Evolutionary conservation across 352 stramenopile species (phyloP).

Genomic region (Phytophthora idaei): DNA sequence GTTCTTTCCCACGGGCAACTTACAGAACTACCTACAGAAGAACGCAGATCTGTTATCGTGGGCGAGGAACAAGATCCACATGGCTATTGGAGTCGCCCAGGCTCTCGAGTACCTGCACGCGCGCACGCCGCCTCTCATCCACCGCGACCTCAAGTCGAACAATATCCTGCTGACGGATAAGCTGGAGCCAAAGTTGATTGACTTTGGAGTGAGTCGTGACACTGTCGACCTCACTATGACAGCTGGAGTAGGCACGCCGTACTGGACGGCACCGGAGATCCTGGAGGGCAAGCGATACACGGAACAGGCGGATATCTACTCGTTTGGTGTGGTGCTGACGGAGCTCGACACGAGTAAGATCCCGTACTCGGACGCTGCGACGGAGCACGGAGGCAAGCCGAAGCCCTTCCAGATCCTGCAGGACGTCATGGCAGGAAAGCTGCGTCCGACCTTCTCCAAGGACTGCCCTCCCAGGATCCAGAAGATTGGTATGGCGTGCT

Average conservation of each 20-base stretch:
- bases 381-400: slow-evolving; percentile 3
- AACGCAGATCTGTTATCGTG: slow-evolving; percentile 36
- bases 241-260: slow-evolving; percentile 79
- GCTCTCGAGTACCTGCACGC: slow-evolving; percentile 45
- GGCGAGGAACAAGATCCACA: slow-evolving; percentile 44
- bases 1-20: slow-evolving; percentile 26
- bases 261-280: slow-evolving; percentile 85
- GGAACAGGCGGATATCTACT: slow-evolving; percentile 72
- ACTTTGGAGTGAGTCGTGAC: slow-evolving; percentile 78
- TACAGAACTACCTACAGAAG: slow-evolving; percentile 27
- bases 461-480: slow-evolving; percentile 40
- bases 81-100: slow-evolving; percentile 47
- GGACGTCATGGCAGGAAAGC: slow-evolving; percentile 38
- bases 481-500: slow-evolving; percentile 1
- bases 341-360: slow-evolving; percentile 42
- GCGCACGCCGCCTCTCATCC: slow-evolving; percentile 33
- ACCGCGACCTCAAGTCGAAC: slow-evolving; percentile 37
- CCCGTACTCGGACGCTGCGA: slow-evolving; percentile 27
- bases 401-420: slow-evolving; percentile 46
- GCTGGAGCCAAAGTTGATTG: slow-evolving; percentile 74
- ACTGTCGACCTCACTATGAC: slow-evolving; percentile 36
- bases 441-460: slow-evolving; percentile 43
- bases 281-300: slow-evolving; percentile 57
- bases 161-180: slow-evolving; percentile 79
- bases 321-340: slow-evolving; percentile 63